Conservation (phyloP, 2,329 filamentous ascomycete species). For the Pestalotiopsis sp. region DNA sequence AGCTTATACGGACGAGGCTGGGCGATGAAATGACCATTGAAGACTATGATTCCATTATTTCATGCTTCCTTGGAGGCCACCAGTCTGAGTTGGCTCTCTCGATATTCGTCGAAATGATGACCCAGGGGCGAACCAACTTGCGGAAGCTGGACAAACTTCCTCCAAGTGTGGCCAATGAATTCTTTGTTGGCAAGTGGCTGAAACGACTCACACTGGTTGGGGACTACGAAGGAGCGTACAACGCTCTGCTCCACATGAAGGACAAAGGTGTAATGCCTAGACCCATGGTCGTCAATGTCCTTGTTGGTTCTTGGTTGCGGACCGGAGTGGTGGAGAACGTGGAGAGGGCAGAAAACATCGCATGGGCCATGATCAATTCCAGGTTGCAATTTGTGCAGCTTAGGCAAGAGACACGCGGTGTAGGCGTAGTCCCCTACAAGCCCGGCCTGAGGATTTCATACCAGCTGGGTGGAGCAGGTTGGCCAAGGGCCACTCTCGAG, state of each 20-base stretch:
- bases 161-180: slow-evolving; percentile 65
- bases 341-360: slow-evolving; percentile 67
- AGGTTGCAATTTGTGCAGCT: slow-evolving; percentile 65
- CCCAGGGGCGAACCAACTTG: slow-evolving; percentile 56
- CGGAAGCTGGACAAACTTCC: slow-evolving; percentile 46
- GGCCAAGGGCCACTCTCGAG: slow-evolving; percentile 69
- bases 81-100: slow-evolving; percentile 69
- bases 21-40: slow-evolving; percentile 65
- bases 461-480: slow-evolving; percentile 33
- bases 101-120: slow-evolving; percentile 90
- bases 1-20: slow-evolving; percentile 63
- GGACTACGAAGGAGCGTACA: slow-evolving; percentile 70
- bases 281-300: slow-evolving; percentile 77
- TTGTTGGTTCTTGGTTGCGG: slow-evolving; percentile 79
- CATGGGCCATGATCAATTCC: slow-evolving; percentile 75
- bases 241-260: slow-evolving; percentile 77
- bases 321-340: slow-evolving; percentile 56
- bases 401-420: slow-evolving; percentile 30
- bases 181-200: slow-evolving; percentile 87
- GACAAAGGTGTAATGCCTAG: slow-evolving; percentile 68
- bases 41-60: slow-evolving; percentile 76
- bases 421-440: slow-evolving; percentile 23
- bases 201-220: slow-evolving; percentile 78
- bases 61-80: slow-evolving; percentile 69
- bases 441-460: slow-evolving; percentile 26